Evolutionary conservation across 1,139 yeast genomes (phyloP).

Genomic region (Hemisphaericaspora xylanilytica): DNA sequence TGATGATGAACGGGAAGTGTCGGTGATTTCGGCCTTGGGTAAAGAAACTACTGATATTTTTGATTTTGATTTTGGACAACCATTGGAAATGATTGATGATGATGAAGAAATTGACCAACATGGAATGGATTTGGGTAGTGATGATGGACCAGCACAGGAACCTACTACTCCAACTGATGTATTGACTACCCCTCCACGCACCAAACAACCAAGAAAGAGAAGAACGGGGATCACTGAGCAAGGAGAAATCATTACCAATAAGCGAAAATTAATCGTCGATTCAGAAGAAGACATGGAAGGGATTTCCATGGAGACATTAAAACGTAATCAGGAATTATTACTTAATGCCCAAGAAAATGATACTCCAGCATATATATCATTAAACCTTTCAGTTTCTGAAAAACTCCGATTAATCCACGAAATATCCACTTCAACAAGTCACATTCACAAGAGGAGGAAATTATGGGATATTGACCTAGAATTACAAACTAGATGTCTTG

Average conservation of each 20-base stretch:
- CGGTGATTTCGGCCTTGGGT: conserved; percentile 33
- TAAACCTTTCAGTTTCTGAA: conserved; percentile 31
- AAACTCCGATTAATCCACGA: conserved; percentile 38
- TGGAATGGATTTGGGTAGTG: conserved; percentile 15
- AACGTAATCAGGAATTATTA: conserved; percentile 27
- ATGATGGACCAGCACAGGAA: conserved; percentile 18
- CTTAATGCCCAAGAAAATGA: conserved; percentile 15
- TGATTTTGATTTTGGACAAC: conserved; percentile 28
- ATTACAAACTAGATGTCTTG: conserved; percentile 30
- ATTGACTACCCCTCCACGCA: conserved; percentile 17
- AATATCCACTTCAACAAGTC: conserved; percentile 28
- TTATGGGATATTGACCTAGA: conserved; percentile 38
- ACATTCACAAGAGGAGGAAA: conserved; percentile 22
- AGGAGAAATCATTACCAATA: conserved; percentile 39
- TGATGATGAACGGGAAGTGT: conserved; percentile 14
- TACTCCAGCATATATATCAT: conserved; percentile 19
- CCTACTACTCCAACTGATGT: conserved; percentile 12
- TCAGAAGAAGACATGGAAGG: conserved; percentile 34
- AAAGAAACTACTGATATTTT: conserved; percentile 18
- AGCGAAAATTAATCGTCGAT: conserved; percentile 40
- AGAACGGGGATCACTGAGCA: conserved; percentile 37
- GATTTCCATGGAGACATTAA: conserved; percentile 33
- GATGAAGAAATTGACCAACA: conserved; percentile 8
- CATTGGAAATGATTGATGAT: conserved; percentile 30
- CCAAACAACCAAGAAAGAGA: conserved; percentile 24